These are phyloP conservation scores for Trametes punicea DNA, from an alignment of 768 basidiomycete genomes.

Conservation along the genomic window DNA sequence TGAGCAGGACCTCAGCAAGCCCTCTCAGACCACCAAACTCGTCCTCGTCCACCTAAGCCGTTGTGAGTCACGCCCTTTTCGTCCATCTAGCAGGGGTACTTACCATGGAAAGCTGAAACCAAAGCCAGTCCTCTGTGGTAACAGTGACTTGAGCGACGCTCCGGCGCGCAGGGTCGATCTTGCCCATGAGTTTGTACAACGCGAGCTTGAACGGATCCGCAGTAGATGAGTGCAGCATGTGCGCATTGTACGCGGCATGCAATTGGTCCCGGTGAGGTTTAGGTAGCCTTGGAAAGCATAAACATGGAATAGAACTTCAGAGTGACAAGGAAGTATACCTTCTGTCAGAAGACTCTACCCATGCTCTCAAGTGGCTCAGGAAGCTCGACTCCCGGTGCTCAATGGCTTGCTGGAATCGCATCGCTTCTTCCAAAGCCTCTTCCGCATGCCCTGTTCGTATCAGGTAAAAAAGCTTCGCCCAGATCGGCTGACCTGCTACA, in stretches of 20 bases:
- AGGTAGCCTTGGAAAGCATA: conserved; percentile 46
- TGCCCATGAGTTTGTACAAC: conserved; percentile 92
- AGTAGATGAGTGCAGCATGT: conserved; percentile 84
- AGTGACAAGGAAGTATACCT: conserved; percentile 40
- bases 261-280: conserved; percentile 78
- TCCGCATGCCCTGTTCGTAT: conserved; percentile 78
- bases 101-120: conserved; percentile 92
- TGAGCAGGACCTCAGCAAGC: conserved; percentile 70
- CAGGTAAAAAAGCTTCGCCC: conserved; percentile 93
- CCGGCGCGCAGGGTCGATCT: conserved; percentile 77
- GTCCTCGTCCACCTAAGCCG: conserved; percentile 68
- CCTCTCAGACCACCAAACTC: conserved; percentile 73
- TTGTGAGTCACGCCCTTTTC: neutral
- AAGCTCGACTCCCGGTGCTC: conserved; percentile 82
- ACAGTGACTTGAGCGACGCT: conserved; percentile 81
- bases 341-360: conserved; percentile 78
- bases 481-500: conserved; percentile 82
- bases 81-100: conserved; percentile 3
- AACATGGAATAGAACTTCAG: too few relatives aligned
- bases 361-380: conserved; percentile 75
- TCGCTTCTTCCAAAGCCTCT: conserved; percentile 78
- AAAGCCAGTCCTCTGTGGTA: conserved; percentile 97
- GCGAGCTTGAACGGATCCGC: conserved; percentile 96
- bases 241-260: conserved; percentile 75
- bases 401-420: conserved; percentile 64